phyloP scores from a whole-genome alignment of 1,284 basidiomycete genomes.

The Tilletia horrida region DNA sequence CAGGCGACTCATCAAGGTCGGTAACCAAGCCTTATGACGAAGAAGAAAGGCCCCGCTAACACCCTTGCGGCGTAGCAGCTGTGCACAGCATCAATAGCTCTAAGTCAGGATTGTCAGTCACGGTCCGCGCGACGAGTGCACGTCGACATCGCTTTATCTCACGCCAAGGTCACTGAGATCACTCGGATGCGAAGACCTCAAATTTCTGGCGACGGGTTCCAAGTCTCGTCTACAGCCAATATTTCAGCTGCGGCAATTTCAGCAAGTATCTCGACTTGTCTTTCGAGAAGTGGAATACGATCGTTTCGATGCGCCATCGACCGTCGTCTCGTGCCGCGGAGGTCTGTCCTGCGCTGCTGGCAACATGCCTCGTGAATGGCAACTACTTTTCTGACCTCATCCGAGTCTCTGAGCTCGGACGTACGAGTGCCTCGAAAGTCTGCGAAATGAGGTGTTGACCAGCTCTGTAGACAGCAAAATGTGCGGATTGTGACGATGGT shows the following conservation, averaged over 20 bases:
- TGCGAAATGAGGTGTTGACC: too few species aligned
- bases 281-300: slow-evolving; percentile 39
- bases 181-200: slow-evolving; percentile 32
- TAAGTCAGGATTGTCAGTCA: too few species aligned
- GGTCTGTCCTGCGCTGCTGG: slow-evolving; percentile 39
- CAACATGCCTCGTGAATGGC: slow-evolving; percentile 40
- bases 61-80: too few species aligned
- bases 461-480: too few species aligned
- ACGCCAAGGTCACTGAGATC: slow-evolving; percentile 35
- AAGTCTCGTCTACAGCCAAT: slow-evolving; percentile 37
- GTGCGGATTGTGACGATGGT: too few species aligned
- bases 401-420: slow-evolving; percentile 34
- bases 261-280: slow-evolving; percentile 41
- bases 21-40: not conserved
- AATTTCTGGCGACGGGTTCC: slow-evolving; percentile 38
- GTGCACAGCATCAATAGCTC: too few species aligned
- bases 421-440: slow-evolving; percentile 38
- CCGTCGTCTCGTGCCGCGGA: slow-evolving; percentile 38
- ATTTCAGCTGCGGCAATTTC: slow-evolving; percentile 38
- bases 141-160: slow-evolving; percentile 21
- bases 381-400: slow-evolving; percentile 39
- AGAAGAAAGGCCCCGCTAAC: not conserved
- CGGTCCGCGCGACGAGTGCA: slow-evolving; percentile 6
- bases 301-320: slow-evolving; percentile 41
- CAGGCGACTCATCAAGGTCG: not conserved